Conservation (phyloP, 441 rosid species). For the Croton laevigatus region DNA sequence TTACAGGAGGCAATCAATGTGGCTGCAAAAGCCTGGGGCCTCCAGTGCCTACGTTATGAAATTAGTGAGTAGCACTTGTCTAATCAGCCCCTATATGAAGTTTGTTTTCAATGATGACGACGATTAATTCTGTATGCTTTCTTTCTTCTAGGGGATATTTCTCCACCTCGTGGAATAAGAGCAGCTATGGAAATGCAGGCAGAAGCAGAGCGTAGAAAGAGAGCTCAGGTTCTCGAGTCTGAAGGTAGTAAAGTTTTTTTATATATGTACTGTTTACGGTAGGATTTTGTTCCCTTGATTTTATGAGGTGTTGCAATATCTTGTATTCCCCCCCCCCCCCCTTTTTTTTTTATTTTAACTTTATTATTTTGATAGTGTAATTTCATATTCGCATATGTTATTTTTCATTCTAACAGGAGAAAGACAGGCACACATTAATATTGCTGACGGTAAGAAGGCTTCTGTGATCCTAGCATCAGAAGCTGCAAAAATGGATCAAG, state of each 20-base stretch:
- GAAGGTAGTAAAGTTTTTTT: conserved; percentile 52
- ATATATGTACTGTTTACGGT: not conserved
- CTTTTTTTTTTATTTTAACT: not conserved
- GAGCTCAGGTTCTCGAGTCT: conserved; percentile 93
- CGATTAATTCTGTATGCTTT: conserved; percentile 3
- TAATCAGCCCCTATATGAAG: not conserved
- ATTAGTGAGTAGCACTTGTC: conserved; percentile 51
- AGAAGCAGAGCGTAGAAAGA: conserved; percentile 94
- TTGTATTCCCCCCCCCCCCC: too few relatives aligned
- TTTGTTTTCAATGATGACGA: not conserved
- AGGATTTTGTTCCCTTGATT: not conserved
- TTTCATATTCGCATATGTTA: not conserved
- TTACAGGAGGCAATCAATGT: conserved; percentile 83
- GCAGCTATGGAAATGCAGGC: conserved; percentile 99
- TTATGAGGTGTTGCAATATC: not conserved
- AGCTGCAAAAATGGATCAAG: conserved; percentile 65
- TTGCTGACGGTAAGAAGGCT: conserved; percentile 79
- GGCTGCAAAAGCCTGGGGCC: conserved; percentile 92
- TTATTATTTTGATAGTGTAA: not conserved
- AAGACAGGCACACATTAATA: conserved; percentile 85
- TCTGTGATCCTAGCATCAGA: conserved; percentile 61
- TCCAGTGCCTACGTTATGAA: conserved; percentile 91
- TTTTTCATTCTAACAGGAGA: conserved; percentile 55
- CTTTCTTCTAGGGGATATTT: conserved; percentile 84
- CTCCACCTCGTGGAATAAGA: conserved; percentile 90